These are phyloP conservation scores for Xylariaceae sp. DNA, from an alignment of 2,329 filamentous ascomycete species.

Conservation along the genomic window DNA sequence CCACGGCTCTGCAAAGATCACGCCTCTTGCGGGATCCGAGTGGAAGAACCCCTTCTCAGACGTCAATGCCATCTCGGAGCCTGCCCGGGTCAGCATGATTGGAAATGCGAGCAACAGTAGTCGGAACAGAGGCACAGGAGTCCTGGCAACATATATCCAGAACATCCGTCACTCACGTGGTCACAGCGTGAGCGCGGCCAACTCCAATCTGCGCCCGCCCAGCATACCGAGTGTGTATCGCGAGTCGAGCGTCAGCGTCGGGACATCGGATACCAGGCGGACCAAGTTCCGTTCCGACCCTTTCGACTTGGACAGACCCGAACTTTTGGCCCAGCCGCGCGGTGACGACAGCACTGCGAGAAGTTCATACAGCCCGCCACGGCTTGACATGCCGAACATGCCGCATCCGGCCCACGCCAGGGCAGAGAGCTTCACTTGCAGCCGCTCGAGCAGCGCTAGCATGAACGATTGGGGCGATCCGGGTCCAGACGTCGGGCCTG, in stretches of 20 bases:
- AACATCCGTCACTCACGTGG: conserved; percentile 46
- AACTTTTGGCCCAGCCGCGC: conserved; percentile 32
- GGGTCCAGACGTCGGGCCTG: conserved; percentile 47
- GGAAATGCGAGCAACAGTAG: conserved; percentile 12
- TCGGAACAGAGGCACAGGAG: conserved; percentile 22
- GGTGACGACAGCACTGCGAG: conserved; percentile 18
- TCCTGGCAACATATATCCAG: conserved; percentile 39
- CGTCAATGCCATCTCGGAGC: conserved; percentile 38
- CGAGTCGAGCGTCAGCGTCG: conserved; percentile 39
- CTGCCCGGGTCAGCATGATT: conserved; percentile 19
- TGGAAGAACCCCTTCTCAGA: conserved; percentile 51
- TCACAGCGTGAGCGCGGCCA: conserved; percentile 33
- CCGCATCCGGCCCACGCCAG: conserved; percentile 33
- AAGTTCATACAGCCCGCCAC: too few relatives aligned
- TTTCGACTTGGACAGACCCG: conserved; percentile 56
- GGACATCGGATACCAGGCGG: conserved; percentile 37
- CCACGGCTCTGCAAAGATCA: conserved; percentile 35
- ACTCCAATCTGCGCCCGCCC: conserved; percentile 22
- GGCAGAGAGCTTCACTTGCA: conserved; percentile 36
- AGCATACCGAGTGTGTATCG: conserved; percentile 37
- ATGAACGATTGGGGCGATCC: conserved; percentile 47
- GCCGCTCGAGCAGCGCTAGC: conserved; percentile 48
- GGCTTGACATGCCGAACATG: conserved; percentile 15
- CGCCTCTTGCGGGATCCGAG: conserved; percentile 32
- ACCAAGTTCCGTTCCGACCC: conserved; percentile 59